Conservation (phyloP, 805 yeast genomes). For the Candida orba region DNA sequence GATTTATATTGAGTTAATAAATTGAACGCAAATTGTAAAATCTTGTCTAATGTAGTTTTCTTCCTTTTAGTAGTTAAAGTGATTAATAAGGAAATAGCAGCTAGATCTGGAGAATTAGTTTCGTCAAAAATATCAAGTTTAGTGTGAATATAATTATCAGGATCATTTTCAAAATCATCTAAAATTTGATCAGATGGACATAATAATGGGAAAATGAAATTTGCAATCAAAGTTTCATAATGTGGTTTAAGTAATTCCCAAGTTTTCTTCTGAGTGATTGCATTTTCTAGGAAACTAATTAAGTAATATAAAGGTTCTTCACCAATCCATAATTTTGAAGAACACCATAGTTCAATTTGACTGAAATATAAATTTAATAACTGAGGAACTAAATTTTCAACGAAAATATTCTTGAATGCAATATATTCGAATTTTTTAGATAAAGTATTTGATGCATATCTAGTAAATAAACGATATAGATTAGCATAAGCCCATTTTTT, state of each 20-base stretch:
- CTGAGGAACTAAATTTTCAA: conserved; percentile 61
- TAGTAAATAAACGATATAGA: conserved; percentile 58
- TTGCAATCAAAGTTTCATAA: conserved; percentile 55
- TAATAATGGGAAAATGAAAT: conserved; percentile 68
- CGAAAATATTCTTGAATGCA: conserved; percentile 52
- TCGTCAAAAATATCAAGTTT: conserved; percentile 62
- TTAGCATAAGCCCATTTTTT: conserved; percentile 90
- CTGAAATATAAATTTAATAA: conserved; percentile 55
- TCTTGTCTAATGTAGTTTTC: conserved; percentile 50
- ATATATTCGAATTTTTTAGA: conserved; percentile 46
- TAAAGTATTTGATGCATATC: conserved; percentile 53
- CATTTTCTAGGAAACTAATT: conserved; percentile 54
- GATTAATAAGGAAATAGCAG: conserved; percentile 66
- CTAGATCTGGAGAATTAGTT: conserved; percentile 60
- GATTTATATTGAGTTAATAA: conserved; percentile 33
- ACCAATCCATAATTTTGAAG: conserved; percentile 60
- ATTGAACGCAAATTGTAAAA: conserved; percentile 51
- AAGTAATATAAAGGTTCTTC: conserved; percentile 57
- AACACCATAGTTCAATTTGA: conserved; percentile 71
- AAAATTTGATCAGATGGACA: conserved; percentile 62
- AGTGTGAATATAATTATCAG: conserved; percentile 78
- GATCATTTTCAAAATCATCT: conserved; percentile 78
- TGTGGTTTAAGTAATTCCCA: conserved; percentile 67
- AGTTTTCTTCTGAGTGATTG: conserved; percentile 49
- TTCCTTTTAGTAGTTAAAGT: conserved; percentile 67